Evolutionary conservation across 2,329 filamentous ascomycete species (phyloP), one percentile per base, ranked within the genome.

Genomic region (Microdochium paspali): DNA sequence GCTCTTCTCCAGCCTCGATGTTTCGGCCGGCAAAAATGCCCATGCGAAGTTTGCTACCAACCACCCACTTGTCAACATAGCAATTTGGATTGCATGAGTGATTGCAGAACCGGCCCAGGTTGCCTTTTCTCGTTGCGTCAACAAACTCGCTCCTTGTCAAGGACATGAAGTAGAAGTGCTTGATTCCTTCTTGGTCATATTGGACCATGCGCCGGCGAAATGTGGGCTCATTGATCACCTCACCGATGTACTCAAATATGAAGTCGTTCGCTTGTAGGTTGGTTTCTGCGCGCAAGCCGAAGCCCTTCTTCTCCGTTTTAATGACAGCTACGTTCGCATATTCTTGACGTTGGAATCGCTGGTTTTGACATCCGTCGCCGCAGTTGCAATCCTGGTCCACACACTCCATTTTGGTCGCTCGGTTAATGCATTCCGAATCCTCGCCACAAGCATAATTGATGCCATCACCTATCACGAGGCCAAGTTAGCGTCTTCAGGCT

Each of bases 121-220:
- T 97, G 45, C 93, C 93, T 64, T 89, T 95, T 63, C 93, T 95
- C 10, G 93, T 98, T 21, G 93, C 93, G 68, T 98, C 93, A 50
- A 98, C 90, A 61, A 97, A 98, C 65, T 97, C 93, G 59, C 84
- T 87, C 65, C 95, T 95, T 61, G 82, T 95, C 52, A 98, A 82
- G 24, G 93, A 97, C 93, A 98, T 98, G 72, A 98, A 98, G 69
- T 98, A 98, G 66, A 98, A 98, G 68, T 98, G 93, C 66, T 94
- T 95, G 75, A 98, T 96, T 51, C 90, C 90, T 65, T 97, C 89
- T 44, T 93, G 79, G 61, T 96, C 90, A 66, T 98, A 98, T 60
- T 94, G 86, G 32, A 89, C 72, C 83, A 94, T 96, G 51, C 93
- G 88, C 49, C 83, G 82, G 48, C 90, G 86, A 62, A 97, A 97